Base-by-base conservation (phyloP, 208 protist species). In the Histomonas meleagridis region DNA sequence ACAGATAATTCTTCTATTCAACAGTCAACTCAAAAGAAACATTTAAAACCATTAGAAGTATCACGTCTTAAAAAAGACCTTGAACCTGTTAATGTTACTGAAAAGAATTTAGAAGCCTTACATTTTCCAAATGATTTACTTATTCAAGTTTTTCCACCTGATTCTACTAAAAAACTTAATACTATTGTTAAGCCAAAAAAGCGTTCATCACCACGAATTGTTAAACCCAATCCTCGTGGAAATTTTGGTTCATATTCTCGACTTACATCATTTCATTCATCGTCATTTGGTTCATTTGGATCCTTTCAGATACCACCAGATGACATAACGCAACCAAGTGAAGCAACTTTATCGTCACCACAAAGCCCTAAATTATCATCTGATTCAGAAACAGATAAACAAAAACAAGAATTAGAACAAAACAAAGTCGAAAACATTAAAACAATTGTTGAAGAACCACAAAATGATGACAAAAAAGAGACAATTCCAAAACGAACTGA, bases 71-170 rank as follows among this genome's bases (percentile, higher is more conserved):
- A 43, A 2, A 5, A 81, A 51, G 23, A 18, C 48, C 5, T 51
- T 16, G 5, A 81, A 51, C 70, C 70, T 51, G 9, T 43, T 12
- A 43, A 81, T 32, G 16, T 23, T n/a, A 38, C 70, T 32, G 35
- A 46, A 23, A 23, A 38, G 21, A 18, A 18, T 12, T 43, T 51
- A 10, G 70, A 81, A 32, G 70, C 70, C 10, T 21, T 81, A 14
- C 26, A 32, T 48, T 51, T 81, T 12, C 70, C 70, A 81, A 48
- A 23, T 16, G 70, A 81, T 51, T 81, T 81, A 81, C 43, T 81
- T n/a, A 43, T 81, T 51, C 70, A 81, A 81, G 12, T 48, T 23
- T 43, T 81, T 81, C 70, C 70, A 51, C 70, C 70, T 46, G 70
- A 43, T 23, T 32, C 35, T 48, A 32, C n/a, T 2, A 32, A 32